Evolutionary conservation across 768 basidiomycete genomes (phyloP).

Genomic region (Naganishia vaughanmartiniae): DNA sequence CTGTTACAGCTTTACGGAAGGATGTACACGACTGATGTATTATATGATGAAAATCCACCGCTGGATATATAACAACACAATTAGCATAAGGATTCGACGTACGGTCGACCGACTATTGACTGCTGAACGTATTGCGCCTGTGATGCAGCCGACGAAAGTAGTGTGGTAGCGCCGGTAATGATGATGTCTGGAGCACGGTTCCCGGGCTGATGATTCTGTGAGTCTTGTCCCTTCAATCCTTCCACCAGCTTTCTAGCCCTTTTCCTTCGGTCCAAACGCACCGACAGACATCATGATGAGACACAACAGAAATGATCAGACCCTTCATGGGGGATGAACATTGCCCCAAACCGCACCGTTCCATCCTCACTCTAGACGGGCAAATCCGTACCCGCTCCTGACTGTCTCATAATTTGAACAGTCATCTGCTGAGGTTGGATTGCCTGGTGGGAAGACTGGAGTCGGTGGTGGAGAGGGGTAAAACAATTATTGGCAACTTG

Average conservation of each 20-base stretch:
- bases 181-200: neutral
- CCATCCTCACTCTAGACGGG: neutral
- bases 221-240: neutral
- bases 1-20: neutral
- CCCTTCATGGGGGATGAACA: conserved; percentile 18
- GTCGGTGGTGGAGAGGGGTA: neutral
- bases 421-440: conserved; percentile 12
- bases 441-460: no score
- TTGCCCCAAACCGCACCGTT: neutral
- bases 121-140: neutral
- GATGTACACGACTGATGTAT: conserved; percentile 22
- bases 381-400: conserved; percentile 9
- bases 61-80: conserved; percentile 6
- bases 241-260: no score
- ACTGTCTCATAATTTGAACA: no score
- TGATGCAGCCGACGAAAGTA: neutral
- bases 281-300: conserved; percentile 16
- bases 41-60: conserved; percentile 1
- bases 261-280: neutral
- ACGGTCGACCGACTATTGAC: neutral
- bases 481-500: conserved; percentile 8
- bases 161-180: neutral
- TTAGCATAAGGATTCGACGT: neutral
- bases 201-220: neutral
- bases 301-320: conserved; percentile 25